phyloP scores from a whole-genome alignment of 768 basidiomycete genomes.

The Lactarius indigo region DNA sequence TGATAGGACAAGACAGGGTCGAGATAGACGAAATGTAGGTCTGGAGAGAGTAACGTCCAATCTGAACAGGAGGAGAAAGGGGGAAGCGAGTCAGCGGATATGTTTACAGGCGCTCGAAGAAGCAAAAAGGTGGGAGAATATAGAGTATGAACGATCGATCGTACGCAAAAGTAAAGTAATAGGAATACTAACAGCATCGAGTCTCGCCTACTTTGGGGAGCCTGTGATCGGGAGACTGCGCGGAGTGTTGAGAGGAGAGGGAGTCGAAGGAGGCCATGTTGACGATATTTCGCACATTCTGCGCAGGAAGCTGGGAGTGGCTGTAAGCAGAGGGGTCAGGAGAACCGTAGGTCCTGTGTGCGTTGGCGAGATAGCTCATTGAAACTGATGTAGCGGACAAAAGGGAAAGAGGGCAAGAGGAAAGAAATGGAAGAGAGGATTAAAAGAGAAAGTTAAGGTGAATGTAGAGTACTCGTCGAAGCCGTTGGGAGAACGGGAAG shows the following conservation, averaged over 20 bases:
- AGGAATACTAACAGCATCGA: slow-evolving; percentile 64
- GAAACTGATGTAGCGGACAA: slow-evolving; percentile 23
- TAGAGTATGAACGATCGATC: slow-evolving; percentile 40
- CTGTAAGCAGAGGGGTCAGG: slow-evolving; percentile 30
- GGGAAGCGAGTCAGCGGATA: slow-evolving; percentile 26
- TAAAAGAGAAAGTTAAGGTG: slow-evolving; percentile 21
- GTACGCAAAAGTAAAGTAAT: slow-evolving; percentile 27
- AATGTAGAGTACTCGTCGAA: slow-evolving; percentile 23
- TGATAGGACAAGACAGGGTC: slow-evolving; percentile 76
- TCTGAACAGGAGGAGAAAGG: slow-evolving; percentile 43
- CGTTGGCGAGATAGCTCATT: slow-evolving; percentile 35
- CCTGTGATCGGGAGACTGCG: slow-evolving; percentile 31
- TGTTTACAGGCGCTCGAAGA: slow-evolving; percentile 28
- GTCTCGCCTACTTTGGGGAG: slow-evolving; percentile 55
- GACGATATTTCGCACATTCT: slow-evolving; percentile 26
- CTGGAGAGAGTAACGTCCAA: slow-evolving; percentile 76
- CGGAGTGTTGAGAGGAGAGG: slow-evolving; percentile 34
- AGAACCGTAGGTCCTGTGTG: slow-evolving; percentile 32
- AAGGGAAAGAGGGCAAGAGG: slow-evolving; percentile 25
- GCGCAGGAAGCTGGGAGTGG: slow-evolving; percentile 24
- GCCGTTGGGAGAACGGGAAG: slow-evolving; percentile 1
- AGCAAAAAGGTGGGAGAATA: slow-evolving; percentile 36
- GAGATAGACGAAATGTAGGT: slow-evolving; percentile 76
- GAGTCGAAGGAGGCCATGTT: slow-evolving; percentile 34
- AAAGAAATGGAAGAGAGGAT: slow-evolving; percentile 9